A percentile compares a stretch with the other conserved stretches of the same genome.
Evolutionary conservation across 768 basidiomycete species (phyloP).

Genomic region (Xanthoconium stramineum): DNA sequence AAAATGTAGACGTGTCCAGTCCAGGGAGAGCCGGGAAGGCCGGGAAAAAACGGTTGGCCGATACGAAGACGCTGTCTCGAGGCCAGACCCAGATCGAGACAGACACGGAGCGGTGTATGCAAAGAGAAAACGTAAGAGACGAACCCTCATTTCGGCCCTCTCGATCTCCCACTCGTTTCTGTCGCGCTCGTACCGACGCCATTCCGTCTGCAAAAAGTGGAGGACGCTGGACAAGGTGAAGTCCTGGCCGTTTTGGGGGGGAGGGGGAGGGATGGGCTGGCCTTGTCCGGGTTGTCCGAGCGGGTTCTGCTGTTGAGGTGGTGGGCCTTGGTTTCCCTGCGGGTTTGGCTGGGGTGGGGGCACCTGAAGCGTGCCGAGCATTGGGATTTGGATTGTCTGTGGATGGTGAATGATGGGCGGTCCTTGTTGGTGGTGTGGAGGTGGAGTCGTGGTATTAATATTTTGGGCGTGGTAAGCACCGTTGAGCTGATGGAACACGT

Average conservation of each 20-base stretch:
- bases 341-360: constrained; percentile 49
- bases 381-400: constrained; percentile 53
- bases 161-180: constrained; percentile 99
- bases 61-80: background rate
- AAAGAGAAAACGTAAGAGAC: constrained; percentile 32
- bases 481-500: constrained; percentile 29
- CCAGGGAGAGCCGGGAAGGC: background rate
- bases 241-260: constrained; percentile 86
- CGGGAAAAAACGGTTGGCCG: background rate
- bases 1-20: background rate
- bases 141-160: constrained; percentile 95
- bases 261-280: constrained; percentile 64
- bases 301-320: constrained; percentile 54
- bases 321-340: constrained; percentile 37
- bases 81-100: background rate
- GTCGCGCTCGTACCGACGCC: constrained; percentile 96
- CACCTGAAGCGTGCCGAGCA: constrained; percentile 71
- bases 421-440: constrained; percentile 19
- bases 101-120: background rate
- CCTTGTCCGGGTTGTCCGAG: constrained; percentile 54
- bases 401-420: constrained; percentile 36
- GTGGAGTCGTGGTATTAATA: constrained; percentile 1
- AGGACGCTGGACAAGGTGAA: constrained; percentile 91
- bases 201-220: constrained; percentile 97
- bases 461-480: constrained; percentile 30